Conservation (phyloP, 306 rosid species). For the Prunus padus region DNA sequence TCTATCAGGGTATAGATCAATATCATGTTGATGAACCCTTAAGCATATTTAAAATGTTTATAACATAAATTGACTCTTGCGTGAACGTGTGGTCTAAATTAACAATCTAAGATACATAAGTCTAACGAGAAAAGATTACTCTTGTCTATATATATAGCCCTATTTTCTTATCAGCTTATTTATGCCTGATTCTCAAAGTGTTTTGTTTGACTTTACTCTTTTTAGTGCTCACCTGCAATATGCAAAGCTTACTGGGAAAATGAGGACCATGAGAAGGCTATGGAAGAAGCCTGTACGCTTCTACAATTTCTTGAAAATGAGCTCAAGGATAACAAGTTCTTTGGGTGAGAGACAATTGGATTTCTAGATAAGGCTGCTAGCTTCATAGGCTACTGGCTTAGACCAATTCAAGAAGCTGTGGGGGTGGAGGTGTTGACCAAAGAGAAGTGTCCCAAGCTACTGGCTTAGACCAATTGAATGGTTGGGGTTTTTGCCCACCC, state of each 20-base stretch:
- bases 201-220: background rate
- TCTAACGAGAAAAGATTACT: background rate
- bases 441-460: slow-evolving; percentile 47
- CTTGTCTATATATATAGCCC: background rate
- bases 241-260: slow-evolving; percentile 16
- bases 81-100: too few relatives aligned
- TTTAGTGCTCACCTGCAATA: slow-evolving; percentile 23
- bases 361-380: slow-evolving; percentile 44
- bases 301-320: slow-evolving; percentile 41
- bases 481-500: too few relatives aligned
- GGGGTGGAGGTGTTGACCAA: slow-evolving; percentile 30
- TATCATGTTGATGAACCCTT: too few relatives aligned
- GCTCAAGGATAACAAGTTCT: slow-evolving; percentile 44
- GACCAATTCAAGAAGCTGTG: slow-evolving; percentile 34
- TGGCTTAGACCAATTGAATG: too few relatives aligned
- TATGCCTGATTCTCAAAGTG: background rate
- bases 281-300: slow-evolving; percentile 23
- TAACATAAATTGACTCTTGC: too few relatives aligned
- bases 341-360: slow-evolving; percentile 54
- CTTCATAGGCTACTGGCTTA: slow-evolving; percentile 46
- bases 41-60: too few relatives aligned
- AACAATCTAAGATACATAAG: background rate
- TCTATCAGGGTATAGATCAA: too few relatives aligned
- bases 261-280: slow-evolving; percentile 30
- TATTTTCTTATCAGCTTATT: too few relatives aligned